Evolutionary conservation across 2,329 filamentous ascomycete genomes (phyloP).

Genomic region (Lachnellula cervina): DNA sequence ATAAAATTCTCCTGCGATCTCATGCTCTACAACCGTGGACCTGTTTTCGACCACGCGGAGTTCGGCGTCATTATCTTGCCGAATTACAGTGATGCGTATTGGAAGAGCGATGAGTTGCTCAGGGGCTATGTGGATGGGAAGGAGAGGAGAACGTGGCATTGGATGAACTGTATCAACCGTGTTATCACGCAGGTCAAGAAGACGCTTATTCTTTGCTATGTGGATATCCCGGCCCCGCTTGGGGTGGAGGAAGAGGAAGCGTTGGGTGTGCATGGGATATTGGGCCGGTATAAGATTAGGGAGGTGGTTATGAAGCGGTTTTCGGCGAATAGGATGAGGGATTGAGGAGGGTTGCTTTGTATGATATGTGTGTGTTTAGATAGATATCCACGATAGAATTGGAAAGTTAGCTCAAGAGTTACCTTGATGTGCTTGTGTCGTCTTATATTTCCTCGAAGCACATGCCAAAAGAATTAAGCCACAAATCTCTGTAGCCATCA

Average conservation of each 20-base stretch:
- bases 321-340: conserved; percentile 63
- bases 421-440: no score
- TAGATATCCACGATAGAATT: no score
- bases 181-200: conserved; percentile 89
- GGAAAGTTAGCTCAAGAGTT: no score
- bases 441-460: no score
- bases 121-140: conserved; percentile 48
- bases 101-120: conserved; percentile 49
- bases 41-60: conserved; percentile 91
- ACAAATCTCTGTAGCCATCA: no score
- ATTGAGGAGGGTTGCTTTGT: not conserved
- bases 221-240: conserved; percentile 75
- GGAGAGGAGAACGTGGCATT: conserved; percentile 62
- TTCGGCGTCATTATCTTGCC: conserved; percentile 84
- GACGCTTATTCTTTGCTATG: conserved; percentile 82
- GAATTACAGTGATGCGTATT: conserved; percentile 70
- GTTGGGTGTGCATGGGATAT: conserved; percentile 54
- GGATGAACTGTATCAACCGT: conserved; percentile 84
- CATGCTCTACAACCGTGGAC: conserved; percentile 88
- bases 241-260: conserved; percentile 40
- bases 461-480: no score
- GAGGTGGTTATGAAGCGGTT: conserved; percentile 80
- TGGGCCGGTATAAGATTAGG: conserved; percentile 69
- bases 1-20: conserved; percentile 95
- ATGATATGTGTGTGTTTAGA: no score